Evolutionary conservation across 164 flowering plant species (phyloP).

Genomic region (Stephania japonica): DNA sequence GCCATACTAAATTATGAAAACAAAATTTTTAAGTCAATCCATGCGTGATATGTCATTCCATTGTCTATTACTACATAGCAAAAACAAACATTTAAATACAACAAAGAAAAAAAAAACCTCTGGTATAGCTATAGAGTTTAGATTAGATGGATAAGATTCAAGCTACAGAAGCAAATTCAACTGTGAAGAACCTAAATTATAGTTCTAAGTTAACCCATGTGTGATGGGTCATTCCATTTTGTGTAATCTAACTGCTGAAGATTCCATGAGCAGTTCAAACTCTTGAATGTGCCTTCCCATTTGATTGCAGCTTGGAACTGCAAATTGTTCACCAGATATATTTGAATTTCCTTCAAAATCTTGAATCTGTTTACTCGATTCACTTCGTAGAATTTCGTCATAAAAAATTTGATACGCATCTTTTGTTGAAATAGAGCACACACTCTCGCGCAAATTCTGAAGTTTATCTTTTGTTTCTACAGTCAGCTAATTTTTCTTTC

Average conservation of each 20-base stretch:
- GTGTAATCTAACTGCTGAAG: constrained; percentile 34
- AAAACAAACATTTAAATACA: too few relatives aligned
- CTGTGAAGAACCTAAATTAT: too few relatives aligned
- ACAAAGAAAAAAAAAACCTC: too few relatives aligned
- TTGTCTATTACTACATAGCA: too few relatives aligned
- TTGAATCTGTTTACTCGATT: constrained; percentile 17
- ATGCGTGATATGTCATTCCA: too few relatives aligned
- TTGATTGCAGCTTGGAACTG: constrained; percentile 21
- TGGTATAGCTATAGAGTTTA: too few relatives aligned
- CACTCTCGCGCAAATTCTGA: constrained; percentile 40
- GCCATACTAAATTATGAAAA: too few relatives aligned
- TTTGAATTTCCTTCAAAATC: constrained; percentile 11
- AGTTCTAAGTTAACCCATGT: too few relatives aligned
- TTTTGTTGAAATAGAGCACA: constrained; percentile 44
- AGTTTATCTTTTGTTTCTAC: constrained; percentile 38
- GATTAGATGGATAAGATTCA: too few relatives aligned
- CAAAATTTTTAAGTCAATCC: too few relatives aligned
- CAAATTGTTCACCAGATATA: constrained; percentile 6
- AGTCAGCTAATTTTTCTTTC: constrained; percentile 43
- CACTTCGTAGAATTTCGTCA: constrained; percentile 27
- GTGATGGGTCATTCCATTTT: too few relatives aligned
- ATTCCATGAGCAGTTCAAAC: constrained; percentile 34
- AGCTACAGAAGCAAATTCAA: too few relatives aligned
- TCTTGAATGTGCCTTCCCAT: constrained; percentile 32
- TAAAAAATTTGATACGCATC: constrained; percentile 50